A percentile compares a stretch with the other conserved stretches of the same genome.
These are phyloP conservation scores for Cucurbita argyrosperma DNA, from an alignment of 306 rosid genomes.

Conservation along the genomic window DNA sequence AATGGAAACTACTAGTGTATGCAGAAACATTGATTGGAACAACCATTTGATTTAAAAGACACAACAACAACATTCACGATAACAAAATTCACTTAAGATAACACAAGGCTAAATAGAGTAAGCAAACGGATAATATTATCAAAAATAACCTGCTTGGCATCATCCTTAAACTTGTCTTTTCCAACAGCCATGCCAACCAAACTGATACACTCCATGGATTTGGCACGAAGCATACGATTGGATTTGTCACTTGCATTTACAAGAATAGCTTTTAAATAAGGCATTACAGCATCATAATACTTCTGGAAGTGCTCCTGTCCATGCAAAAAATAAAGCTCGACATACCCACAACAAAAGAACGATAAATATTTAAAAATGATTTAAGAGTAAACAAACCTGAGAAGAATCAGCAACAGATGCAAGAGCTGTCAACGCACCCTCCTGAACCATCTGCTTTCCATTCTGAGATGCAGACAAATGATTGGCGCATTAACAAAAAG, in stretches of 20 bases:
- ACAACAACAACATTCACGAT: background rate
- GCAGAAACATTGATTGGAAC: background rate
- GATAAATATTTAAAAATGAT: background rate
- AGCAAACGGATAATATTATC: background rate
- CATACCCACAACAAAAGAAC: background rate
- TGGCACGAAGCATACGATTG: constrained; percentile 95
- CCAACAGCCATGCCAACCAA: constrained; percentile 99
- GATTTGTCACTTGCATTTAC: constrained; percentile 89
- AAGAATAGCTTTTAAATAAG: constrained; percentile 84
- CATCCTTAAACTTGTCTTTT: constrained; percentile 89
- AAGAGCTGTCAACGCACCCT: constrained; percentile 95
- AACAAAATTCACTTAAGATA: background rate
- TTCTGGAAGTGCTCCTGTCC: constrained; percentile 80
- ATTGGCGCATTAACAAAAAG: background rate
- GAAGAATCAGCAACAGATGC: constrained; percentile 99
- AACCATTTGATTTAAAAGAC: background rate
- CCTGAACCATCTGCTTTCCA: constrained; percentile 99
- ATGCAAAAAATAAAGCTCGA: background rate
- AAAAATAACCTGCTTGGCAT: constrained; percentile 64
- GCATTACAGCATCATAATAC: constrained; percentile 92
- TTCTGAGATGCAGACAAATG: constrained; percentile 26
- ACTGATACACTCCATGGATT: constrained; percentile 96
- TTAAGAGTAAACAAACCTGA: constrained; percentile 42
- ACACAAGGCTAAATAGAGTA: background rate
- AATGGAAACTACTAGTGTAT: background rate